A percentile compares a stretch with the other conserved stretches of the same genome.
phyloP scores from a whole-genome alignment of 1,139 yeast genomes.

The Schwanniomyces etchellsii region DNA sequence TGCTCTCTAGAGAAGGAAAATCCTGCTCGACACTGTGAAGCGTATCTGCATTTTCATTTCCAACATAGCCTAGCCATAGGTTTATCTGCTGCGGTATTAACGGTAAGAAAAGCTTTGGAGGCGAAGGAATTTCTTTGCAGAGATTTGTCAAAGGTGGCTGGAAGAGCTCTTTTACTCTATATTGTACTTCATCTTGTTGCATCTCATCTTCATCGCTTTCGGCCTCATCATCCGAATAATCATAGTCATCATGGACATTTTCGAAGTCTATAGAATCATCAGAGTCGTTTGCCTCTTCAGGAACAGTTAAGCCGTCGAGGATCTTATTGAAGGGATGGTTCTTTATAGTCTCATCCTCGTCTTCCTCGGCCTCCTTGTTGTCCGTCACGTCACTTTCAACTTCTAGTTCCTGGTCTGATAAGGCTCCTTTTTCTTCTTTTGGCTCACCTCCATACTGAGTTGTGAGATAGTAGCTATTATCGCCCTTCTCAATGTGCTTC shows the following conservation, averaged over 20 bases:
- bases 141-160: slow-evolving; percentile 60
- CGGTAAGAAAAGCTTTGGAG: slow-evolving; percentile 33
- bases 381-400: slow-evolving; percentile 13
- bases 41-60: slow-evolving; percentile 1
- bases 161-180: slow-evolving; percentile 38
- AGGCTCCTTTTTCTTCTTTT: slow-evolving; percentile 9
- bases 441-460: slow-evolving; percentile 47
- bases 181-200: slow-evolving; percentile 5
- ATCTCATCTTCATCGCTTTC: slow-evolving; percentile 12
- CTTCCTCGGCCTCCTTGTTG: slow-evolving; percentile 8
- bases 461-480: slow-evolving; percentile 50
- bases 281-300: slow-evolving; percentile 4
- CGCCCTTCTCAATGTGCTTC: slow-evolving; percentile 30
- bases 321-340: slow-evolving; percentile 10
- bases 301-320: too few species aligned
- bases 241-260: slow-evolving; percentile 48
- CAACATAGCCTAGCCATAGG: slow-evolving; percentile 55
- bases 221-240: slow-evolving; percentile 20
- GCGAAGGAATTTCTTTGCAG: slow-evolving; percentile 31
- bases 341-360: slow-evolving; percentile 9
- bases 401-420: slow-evolving; percentile 11
- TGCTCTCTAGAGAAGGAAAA: slow-evolving; percentile 34
- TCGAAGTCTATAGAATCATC: slow-evolving; percentile 27
- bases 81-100: slow-evolving; percentile 67
- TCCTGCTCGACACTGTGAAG: slow-evolving; percentile 9